A percentile compares a stretch with the other conserved stretches of the same genome.
Conservation (phyloP, 176 grass and related monocot species). For the Musa troglodytarum region DNA sequence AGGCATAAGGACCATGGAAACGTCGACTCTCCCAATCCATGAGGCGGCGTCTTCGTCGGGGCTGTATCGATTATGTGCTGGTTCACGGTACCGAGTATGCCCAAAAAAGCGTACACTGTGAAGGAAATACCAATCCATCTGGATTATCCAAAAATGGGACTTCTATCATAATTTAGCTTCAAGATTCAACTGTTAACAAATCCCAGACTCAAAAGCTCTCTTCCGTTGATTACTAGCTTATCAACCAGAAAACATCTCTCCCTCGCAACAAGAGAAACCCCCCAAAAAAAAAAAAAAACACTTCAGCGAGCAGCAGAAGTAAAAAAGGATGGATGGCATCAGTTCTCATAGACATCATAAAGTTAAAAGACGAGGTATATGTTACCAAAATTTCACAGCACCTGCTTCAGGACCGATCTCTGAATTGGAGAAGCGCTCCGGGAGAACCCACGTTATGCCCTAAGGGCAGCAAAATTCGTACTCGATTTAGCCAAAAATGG, state of each 20-base stretch:
- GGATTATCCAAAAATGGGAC: background rate
- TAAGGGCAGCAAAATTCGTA: conserved; percentile 12
- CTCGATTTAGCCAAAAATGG: no score
- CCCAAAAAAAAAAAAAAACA: background rate
- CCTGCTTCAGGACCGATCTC: conserved; percentile 95
- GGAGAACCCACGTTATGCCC: conserved; percentile 88
- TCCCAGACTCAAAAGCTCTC: background rate
- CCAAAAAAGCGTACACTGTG: conserved; percentile 93
- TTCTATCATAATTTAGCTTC: background rate
- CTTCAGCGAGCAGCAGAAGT: background rate
- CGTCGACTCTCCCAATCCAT: conserved; percentile 30
- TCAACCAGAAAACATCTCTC: background rate
- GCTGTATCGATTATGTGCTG: conserved; percentile 80
- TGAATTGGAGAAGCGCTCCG: conserved; percentile 86
- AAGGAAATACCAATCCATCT: background rate
- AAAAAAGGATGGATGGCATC: background rate
- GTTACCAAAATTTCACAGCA: conserved; percentile 24
- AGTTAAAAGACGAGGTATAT: background rate
- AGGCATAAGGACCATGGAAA: conserved; percentile 74
- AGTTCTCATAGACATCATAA: background rate
- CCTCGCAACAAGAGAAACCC: background rate
- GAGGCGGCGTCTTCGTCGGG: conserved; percentile 25
- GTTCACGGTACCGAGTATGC: conserved; percentile 78
- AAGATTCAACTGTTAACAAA: background rate
- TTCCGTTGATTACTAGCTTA: background rate